Evolutionary conservation across 257 asterid species (phyloP).

Genomic region (Przewalskia tangutica): DNA sequence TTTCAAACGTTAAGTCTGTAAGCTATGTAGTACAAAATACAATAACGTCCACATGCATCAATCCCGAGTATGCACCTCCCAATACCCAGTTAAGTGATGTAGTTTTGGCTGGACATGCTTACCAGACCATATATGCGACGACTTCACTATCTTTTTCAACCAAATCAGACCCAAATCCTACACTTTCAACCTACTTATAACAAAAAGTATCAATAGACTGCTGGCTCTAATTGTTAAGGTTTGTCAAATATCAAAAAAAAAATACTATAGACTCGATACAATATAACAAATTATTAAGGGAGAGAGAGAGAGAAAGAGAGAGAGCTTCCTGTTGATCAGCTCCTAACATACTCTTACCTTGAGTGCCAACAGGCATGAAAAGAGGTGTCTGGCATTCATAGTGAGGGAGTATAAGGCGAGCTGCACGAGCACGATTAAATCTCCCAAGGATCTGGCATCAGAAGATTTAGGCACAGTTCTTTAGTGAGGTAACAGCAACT

Average conservation of each 20-base stretch:
- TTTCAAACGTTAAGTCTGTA: not conserved
- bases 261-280: not conserved
- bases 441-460: constrained; percentile 68
- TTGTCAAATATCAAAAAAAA: not conserved
- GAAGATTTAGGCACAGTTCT: not conserved
- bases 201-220: not conserved
- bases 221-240: not conserved
- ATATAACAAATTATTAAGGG: not conserved
- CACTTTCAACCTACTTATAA: not conserved
- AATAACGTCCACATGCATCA: not conserved
- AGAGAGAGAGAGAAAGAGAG: not conserved
- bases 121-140: not conserved
- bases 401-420: constrained; percentile 83
- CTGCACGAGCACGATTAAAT: constrained; percentile 96
- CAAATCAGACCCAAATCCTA: not conserved
- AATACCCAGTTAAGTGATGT: not conserved
- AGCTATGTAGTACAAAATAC: not conserved
- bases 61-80: not conserved
- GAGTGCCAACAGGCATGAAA: constrained; percentile 99
- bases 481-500: not conserved
- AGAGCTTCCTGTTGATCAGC: not conserved
- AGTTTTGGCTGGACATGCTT: not conserved
- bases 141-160: not conserved
- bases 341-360: constrained; percentile 41
- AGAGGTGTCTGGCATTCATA: constrained; percentile 77